Conservation (phyloP, 805 yeast species). For the Lachancea dasiensis region DNA sequence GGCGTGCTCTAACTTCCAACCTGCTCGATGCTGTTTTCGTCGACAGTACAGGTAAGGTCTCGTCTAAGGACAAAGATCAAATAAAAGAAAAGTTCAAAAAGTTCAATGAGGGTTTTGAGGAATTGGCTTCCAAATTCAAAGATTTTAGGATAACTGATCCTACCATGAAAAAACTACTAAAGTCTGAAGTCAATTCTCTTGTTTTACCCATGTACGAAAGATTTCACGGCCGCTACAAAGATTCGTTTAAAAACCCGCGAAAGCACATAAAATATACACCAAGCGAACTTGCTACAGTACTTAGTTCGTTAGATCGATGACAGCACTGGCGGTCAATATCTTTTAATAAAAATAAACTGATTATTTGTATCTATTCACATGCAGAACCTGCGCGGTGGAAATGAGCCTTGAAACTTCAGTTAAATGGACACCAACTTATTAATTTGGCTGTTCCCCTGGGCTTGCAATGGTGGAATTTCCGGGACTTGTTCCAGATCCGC, state of each 20-base stretch:
- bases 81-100: slow-evolving; percentile 79
- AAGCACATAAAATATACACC: slow-evolving; percentile 35
- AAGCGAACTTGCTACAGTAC: slow-evolving; percentile 24
- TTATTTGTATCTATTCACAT: background rate
- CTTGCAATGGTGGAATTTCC: slow-evolving; percentile 3
- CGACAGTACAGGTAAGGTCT: slow-evolving; percentile 40
- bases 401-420: too few relatives aligned
- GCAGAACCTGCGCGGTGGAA: too few relatives aligned
- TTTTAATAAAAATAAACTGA: too few relatives aligned
- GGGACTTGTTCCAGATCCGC: slow-evolving; percentile 6
- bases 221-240: slow-evolving; percentile 60
- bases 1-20: slow-evolving; percentile 74
- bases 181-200: slow-evolving; percentile 62
- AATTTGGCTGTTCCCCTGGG: background rate
- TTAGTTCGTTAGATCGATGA: slow-evolving; percentile 25
- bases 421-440: background rate
- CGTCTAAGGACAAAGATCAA: slow-evolving; percentile 71
- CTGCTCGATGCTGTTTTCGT: slow-evolving; percentile 73
- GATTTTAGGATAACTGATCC: slow-evolving; percentile 61
- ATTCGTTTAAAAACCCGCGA: slow-evolving; percentile 32
- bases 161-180: slow-evolving; percentile 54
- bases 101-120: slow-evolving; percentile 81
- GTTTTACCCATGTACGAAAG: slow-evolving; percentile 80
- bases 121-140: slow-evolving; percentile 59
- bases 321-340: background rate